Evolutionary conservation across 768 basidiomycete genomes (phyloP), one percentile per base, ranked within the genome.

Genomic region (Mycena floridula): DNA sequence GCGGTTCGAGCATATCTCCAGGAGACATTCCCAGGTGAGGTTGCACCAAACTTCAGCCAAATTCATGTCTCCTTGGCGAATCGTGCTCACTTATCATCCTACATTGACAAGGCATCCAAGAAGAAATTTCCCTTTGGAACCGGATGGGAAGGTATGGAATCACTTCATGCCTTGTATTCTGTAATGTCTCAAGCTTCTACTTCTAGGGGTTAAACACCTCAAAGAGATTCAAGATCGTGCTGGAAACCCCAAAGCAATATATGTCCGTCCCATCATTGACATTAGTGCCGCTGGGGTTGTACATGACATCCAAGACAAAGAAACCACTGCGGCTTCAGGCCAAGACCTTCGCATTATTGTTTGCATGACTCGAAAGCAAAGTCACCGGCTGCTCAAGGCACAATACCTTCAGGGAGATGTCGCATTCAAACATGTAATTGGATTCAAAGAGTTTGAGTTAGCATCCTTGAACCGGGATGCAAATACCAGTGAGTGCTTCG

Each of bases 41-140:
- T 26, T 1, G 4, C 15, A 0, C 56, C 52, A 2, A 49, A 47
- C 6, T 48, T 58, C n/a, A 45, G 45, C 32, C 32, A 57, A 20
- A 27, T 54, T 8, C 58, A 59, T 43, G 20, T 48, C 21, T 58
- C 53, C 3, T 26, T 59, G 2, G 47, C 52, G 11, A 59, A 59
- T 32, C 48, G 49, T 0, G 44, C 25, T 12, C 55, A 55, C 23
- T 3, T 59, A 5, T 40, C 43, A 21, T 11, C 41, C 1, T 54
- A 50, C 18, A 58, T 59, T 37, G 45, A 54, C 4, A 9, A 20
- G 2, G 45, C 42, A 0, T 47, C 46, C 12, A 23, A 45, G 1
- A 3, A 8, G 0, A 21, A 35, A 1, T 57, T 44, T 40, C 52
- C 52, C 18, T 2, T 20, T 9, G 55, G 55, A 7, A 56, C 53